These are phyloP conservation scores for Boletus pseudo-olivaceus DNA, from an alignment of 768 basidiomycete genomes.

Conservation along the genomic window DNA sequence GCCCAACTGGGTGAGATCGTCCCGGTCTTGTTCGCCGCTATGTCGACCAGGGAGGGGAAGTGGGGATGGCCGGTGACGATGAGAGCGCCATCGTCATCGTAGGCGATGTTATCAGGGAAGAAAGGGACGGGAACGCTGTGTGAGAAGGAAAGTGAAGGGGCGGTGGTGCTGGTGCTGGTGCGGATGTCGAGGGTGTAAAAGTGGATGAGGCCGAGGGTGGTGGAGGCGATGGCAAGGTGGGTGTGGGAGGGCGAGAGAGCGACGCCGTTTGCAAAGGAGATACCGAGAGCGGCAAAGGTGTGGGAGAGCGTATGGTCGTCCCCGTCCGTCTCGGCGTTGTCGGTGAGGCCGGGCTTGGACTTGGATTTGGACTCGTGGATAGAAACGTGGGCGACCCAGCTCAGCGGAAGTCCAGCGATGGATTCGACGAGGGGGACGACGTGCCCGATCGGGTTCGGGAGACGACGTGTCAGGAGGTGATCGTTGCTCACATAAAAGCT, in stretches of 20 bases:
- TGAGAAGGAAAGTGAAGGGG: slow-evolving; percentile 37
- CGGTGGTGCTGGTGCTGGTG: slow-evolving; percentile 19
- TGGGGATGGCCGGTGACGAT: slow-evolving; percentile 67
- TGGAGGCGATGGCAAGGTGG: slow-evolving; percentile 57
- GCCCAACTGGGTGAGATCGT: slow-evolving; percentile 57
- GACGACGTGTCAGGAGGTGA: slow-evolving; percentile 62
- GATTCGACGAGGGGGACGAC: slow-evolving; percentile 55
- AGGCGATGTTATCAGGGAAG: slow-evolving; percentile 59
- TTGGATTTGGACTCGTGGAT: slow-evolving; percentile 29
- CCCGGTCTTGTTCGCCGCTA: slow-evolving; percentile 44
- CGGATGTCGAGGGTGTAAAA: slow-evolving; percentile 57
- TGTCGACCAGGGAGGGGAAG: slow-evolving; percentile 46
- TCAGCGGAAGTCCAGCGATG: slow-evolving; percentile 51
- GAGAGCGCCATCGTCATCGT: slow-evolving; percentile 44
- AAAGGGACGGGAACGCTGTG: slow-evolving; percentile 52
- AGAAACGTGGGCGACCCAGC: slow-evolving; percentile 57
- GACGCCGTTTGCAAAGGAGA: slow-evolving; percentile 70
- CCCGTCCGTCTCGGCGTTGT: slow-evolving; percentile 13
- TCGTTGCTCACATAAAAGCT: slow-evolving; percentile 75
- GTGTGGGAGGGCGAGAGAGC: slow-evolving; percentile 50
- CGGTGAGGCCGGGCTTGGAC: not conserved
- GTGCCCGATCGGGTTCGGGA: slow-evolving; percentile 46
- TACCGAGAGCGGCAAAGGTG: slow-evolving; percentile 41
- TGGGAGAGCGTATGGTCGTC: slow-evolving; percentile 30
- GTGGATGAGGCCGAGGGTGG: slow-evolving; percentile 43